These are phyloP conservation scores for Hypomontagnella monticulosa DNA, from an alignment of 495 filamentous ascomycete species.

Conservation along the genomic window DNA sequence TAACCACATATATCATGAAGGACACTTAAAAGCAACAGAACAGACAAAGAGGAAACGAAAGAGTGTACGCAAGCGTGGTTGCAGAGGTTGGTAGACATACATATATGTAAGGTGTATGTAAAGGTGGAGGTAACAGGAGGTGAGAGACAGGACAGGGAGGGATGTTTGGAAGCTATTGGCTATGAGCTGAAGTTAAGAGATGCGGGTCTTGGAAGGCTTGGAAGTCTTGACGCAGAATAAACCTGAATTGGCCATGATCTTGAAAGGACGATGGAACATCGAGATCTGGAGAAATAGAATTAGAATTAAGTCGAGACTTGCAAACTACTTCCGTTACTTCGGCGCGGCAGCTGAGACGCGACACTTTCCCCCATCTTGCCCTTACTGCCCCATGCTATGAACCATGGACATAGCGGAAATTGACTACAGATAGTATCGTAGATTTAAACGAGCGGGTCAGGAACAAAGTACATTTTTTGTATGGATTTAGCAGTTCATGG, in stretches of 20 bases:
- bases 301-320: slow-evolving; percentile 26
- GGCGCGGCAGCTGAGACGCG: slow-evolving; percentile 40
- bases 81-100: slow-evolving; percentile 6
- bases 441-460: slow-evolving; percentile 18
- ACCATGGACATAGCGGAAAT: slow-evolving; percentile 19
- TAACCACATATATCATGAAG: slow-evolving; percentile 29
- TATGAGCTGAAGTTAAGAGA: slow-evolving; percentile 19
- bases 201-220: slow-evolving; percentile 40
- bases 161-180: slow-evolving; percentile 20
- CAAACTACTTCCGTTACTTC: slow-evolving; percentile 38
- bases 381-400: slow-evolving; percentile 14
- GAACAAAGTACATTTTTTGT: slow-evolving; percentile 24
- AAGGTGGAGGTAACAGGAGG: slow-evolving; percentile 25
- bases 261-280: slow-evolving; percentile 30
- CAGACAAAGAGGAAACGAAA: slow-evolving; percentile 24
- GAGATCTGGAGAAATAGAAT: slow-evolving; percentile 35
- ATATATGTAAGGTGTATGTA: slow-evolving; percentile 3
- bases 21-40: slow-evolving; percentile 16
- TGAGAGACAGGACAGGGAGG: slow-evolving; percentile 15
- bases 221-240: slow-evolving; percentile 38
- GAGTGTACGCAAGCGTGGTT: slow-evolving; percentile 21
- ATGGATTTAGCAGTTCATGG: slow-evolving; percentile 35
- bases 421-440: slow-evolving; percentile 27
- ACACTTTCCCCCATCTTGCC: slow-evolving; percentile 11
- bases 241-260: slow-evolving; percentile 37